Evolutionary conservation across 2,329 filamentous ascomycete genomes (phyloP).

Genomic region (Coniochaeta pulveracea): DNA sequence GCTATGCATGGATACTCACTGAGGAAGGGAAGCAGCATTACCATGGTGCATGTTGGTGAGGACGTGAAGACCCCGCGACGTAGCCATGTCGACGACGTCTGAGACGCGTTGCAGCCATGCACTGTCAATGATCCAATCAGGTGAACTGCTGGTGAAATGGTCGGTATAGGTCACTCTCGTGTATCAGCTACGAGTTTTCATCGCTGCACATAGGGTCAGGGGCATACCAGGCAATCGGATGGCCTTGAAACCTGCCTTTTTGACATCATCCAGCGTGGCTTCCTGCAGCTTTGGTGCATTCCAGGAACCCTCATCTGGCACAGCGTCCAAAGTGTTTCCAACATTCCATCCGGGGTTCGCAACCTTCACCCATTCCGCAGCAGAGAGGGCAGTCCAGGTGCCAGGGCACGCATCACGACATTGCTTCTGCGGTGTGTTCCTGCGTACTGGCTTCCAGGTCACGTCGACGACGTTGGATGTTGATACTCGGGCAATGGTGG

Average conservation of each 20-base stretch:
- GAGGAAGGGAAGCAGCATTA: slow-evolving; percentile 7
- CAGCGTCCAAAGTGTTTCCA: slow-evolving; percentile 47
- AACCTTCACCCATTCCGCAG: slow-evolving; percentile 29
- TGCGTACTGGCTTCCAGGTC: too few relatives aligned
- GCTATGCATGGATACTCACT: background rate
- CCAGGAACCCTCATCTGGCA: slow-evolving; percentile 45
- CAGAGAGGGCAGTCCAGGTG: too few relatives aligned
- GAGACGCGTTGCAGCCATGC: slow-evolving; percentile 45
- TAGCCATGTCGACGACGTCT: slow-evolving; percentile 44
- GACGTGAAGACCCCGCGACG: slow-evolving; percentile 35
- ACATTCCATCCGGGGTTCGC: slow-evolving; percentile 49
- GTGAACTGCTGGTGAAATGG: slow-evolving; percentile 38
- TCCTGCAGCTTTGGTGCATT: slow-evolving; percentile 40
- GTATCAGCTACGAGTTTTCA: background rate
- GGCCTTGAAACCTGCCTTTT: slow-evolving; percentile 43
- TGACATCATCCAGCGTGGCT: slow-evolving; percentile 37
- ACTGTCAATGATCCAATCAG: slow-evolving; percentile 40
- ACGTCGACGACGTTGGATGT: too few relatives aligned
- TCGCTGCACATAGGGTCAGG: background rate
- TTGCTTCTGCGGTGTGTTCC: too few relatives aligned
- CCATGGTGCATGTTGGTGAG: slow-evolving; percentile 47
- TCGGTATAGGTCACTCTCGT: slow-evolving; percentile 43
- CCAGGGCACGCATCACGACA: too few relatives aligned
- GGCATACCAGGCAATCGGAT: slow-evolving; percentile 43
- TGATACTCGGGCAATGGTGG: too few relatives aligned